Percentiles rank a stretch among this genome's conserved stretches.
Evolutionary conservation across 352 stramenopile genomes (phyloP).

Genomic region (Globisporangium spiculum): DNA sequence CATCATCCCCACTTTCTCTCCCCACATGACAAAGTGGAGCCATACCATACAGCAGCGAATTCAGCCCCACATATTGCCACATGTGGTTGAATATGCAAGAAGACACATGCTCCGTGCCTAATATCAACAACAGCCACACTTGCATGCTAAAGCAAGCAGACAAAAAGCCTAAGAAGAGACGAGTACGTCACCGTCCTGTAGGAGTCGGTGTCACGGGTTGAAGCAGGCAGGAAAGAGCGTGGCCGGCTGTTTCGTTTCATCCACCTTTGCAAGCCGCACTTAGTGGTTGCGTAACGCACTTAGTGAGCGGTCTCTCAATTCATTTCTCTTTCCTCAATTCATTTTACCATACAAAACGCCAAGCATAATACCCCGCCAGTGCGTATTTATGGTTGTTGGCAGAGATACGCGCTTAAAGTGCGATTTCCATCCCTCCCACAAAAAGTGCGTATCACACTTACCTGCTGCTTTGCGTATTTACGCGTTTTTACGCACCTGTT

Average conservation of each 20-base stretch:
- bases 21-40: background rate
- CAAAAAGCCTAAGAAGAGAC: background rate
- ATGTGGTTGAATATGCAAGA: background rate
- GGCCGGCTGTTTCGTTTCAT: background rate
- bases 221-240: background rate
- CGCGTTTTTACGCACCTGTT: conserved; percentile 13
- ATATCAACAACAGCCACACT: background rate
- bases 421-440: background rate
- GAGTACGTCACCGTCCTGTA: background rate
- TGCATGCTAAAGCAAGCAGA: background rate
- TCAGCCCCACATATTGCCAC: background rate
- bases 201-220: background rate
- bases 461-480: conserved; percentile 1
- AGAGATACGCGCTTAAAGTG: background rate
- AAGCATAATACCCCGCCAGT: background rate
- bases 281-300: background rate
- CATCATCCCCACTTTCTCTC: background rate
- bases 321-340: background rate
- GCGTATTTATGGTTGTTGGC: background rate
- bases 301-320: background rate
- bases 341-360: background rate
- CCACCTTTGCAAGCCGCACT: background rate
- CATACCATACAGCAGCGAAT: background rate
- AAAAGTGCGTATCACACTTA: conserved; percentile 3
- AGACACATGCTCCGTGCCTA: background rate